Conservation (phyloP, 192 early-diverging fungal species). For the Irineochytrium annulatum region DNA sequence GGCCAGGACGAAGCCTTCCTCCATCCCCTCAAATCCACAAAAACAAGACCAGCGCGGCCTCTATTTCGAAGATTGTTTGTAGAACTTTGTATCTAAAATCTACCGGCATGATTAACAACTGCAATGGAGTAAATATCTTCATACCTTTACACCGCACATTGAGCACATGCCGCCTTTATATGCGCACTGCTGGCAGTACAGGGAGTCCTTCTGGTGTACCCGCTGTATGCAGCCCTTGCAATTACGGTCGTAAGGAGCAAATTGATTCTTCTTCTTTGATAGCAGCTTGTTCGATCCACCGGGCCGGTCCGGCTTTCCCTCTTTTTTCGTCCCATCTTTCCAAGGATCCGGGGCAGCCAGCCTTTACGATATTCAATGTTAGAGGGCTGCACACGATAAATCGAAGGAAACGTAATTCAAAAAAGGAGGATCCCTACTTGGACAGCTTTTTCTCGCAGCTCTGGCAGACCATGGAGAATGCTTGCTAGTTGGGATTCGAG, state of each 20-base stretch:
- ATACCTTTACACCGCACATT: slow-evolving; percentile 36
- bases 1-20: no score
- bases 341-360: no score
- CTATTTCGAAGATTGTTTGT: no score
- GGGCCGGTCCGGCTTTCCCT: no score
- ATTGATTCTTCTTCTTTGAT: slow-evolving; percentile 33
- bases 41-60: no score
- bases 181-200: slow-evolving; percentile 37
- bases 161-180: slow-evolving; percentile 43
- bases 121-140: no score
- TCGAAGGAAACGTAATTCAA: not conserved
- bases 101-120: no score
- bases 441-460: slow-evolving; percentile 46
- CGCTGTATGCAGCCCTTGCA: slow-evolving; percentile 31
- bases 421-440: slow-evolving; percentile 10
- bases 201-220: slow-evolving; percentile 25
- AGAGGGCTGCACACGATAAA: not conserved
- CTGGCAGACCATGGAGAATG: slow-evolving; percentile 38
- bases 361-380: not conserved
- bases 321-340: no score
- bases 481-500: no score
- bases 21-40: no score
- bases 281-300: slow-evolving; percentile 33
- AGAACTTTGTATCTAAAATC: no score
- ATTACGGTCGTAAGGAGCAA: slow-evolving; percentile 32